These are phyloP conservation scores for Aquilaria yunnanensis DNA, from an alignment of 345 rosid genomes.

Conservation along the genomic window DNA sequence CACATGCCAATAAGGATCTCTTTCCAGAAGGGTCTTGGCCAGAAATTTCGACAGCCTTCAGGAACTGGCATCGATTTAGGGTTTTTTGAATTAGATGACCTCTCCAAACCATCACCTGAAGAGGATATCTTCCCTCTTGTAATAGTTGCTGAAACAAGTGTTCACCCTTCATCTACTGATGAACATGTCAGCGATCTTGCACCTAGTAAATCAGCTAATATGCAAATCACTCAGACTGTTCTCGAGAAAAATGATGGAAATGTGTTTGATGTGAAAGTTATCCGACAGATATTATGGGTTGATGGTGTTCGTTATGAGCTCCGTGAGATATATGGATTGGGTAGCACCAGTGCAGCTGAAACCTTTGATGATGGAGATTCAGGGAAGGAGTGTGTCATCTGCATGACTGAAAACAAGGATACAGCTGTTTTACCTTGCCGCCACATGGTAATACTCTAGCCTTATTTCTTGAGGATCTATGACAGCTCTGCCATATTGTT, in stretches of 20 bases:
- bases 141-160: constrained; percentile 60
- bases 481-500: too few species aligned
- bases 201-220: constrained; percentile 36
- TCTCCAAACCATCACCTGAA: constrained; percentile 56
- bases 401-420: constrained; percentile 91
- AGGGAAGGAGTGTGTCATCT: constrained; percentile 84
- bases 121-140: constrained; percentile 85
- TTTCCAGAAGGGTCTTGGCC: constrained; percentile 65
- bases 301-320: constrained; percentile 76
- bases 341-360: constrained; percentile 42
- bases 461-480: neutral
- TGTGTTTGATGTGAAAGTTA: constrained; percentile 58
- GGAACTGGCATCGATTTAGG: constrained; percentile 86
- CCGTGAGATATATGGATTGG: constrained; percentile 70
- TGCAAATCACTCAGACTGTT: constrained; percentile 78
- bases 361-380: constrained; percentile 48
- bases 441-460: constrained; percentile 61
- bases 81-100: constrained; percentile 73
- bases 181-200: constrained; percentile 20
- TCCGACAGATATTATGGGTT: constrained; percentile 76
- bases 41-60: constrained; percentile 67
- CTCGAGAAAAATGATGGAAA: constrained; percentile 46
- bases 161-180: constrained; percentile 20
- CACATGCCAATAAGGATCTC: constrained; percentile 49
- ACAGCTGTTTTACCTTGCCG: constrained; percentile 87